Base-by-base conservation (phyloP, 257 asterid genomes). In the Echium plantagineum region DNA sequence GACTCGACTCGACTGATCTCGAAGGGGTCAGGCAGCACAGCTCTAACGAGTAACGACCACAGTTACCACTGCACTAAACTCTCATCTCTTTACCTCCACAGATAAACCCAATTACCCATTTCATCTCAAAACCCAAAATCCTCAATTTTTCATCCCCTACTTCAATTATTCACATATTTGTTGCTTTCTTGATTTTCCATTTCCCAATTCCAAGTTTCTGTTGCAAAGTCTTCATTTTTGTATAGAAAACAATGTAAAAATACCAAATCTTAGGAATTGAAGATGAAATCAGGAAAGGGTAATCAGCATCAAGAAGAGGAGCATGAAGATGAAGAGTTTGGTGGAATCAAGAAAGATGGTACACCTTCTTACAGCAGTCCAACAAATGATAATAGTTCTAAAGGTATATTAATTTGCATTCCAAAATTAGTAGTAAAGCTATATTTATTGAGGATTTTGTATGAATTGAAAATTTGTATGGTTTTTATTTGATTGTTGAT, bases 221-320 rank as follows among this genome's bases (percentile, higher is more conserved):
- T 24, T 24, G 26, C 38, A 31, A 70, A 66, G 72, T 46, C 61
- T 63, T 56, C 52, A 38, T 72, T n/a, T n/a, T n/a, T 70, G 70
- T 66, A 49, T 59, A 72, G 78, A 69, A 80, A 52, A 63, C 58
- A 65, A 63, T 22, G 49, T 63, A 18, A 57, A 17, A 51, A 15
- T 22, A 46, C 10, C 46, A 58, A 65, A 67, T 79, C 59, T 76
- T 68, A 70, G 51, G 38, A 52, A 47, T 58, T 10, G 21, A 59
- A 0, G 17, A 75, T 90, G 97, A 85, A 85, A 78, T 75, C 96
- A 54, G 96, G 84, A 24, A 90, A 83, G 74, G 74, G 75, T 67
- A 87, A 77, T 70, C 78, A 75, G 42, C 91, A 78, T 49, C 94
- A 78, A 62, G 97, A 87, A 54, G 94, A 90, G 57, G 95, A 85